A percentile compares a stretch with the other conserved stretches of the same genome.
Evolutionary conservation across 257 asterid genomes (phyloP).

Genomic region (Nicotiana undulata): DNA sequence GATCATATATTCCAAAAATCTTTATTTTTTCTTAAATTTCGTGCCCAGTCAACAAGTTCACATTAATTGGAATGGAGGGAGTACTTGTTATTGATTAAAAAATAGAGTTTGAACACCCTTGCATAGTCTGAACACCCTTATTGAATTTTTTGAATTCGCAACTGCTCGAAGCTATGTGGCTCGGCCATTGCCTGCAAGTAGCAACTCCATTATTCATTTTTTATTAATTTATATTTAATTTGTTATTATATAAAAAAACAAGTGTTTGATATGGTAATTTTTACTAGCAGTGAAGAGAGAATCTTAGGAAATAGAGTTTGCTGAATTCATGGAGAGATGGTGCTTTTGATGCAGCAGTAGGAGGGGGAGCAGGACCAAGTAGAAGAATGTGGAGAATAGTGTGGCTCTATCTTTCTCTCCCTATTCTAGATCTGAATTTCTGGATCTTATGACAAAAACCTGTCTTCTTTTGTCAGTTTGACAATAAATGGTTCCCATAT

Average conservation of each 20-base stretch:
- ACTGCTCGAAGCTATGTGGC: too few species aligned
- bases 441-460: slow-evolving; percentile 5
- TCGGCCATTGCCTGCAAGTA: not conserved
- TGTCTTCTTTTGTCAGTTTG: not conserved
- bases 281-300: not conserved
- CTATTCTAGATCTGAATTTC: slow-evolving; percentile 7
- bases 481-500: not conserved
- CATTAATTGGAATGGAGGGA: too few species aligned
- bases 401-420: not conserved
- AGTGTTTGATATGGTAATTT: not conserved
- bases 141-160: too few species aligned
- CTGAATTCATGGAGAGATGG: slow-evolving; percentile 14
- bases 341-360: not conserved
- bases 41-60: too few species aligned
- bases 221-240: not conserved
- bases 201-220: not conserved
- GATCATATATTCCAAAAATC: too few species aligned
- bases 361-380: not conserved
- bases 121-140: too few species aligned
- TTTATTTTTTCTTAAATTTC: too few species aligned
- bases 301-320: slow-evolving; percentile 16
- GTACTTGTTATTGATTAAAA: too few species aligned
- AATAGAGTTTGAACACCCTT: too few species aligned
- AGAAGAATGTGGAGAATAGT: not conserved
- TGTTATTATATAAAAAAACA: not conserved